Conservation (phyloP, 345 rosid species). For the Ceriops decandra region DNA sequence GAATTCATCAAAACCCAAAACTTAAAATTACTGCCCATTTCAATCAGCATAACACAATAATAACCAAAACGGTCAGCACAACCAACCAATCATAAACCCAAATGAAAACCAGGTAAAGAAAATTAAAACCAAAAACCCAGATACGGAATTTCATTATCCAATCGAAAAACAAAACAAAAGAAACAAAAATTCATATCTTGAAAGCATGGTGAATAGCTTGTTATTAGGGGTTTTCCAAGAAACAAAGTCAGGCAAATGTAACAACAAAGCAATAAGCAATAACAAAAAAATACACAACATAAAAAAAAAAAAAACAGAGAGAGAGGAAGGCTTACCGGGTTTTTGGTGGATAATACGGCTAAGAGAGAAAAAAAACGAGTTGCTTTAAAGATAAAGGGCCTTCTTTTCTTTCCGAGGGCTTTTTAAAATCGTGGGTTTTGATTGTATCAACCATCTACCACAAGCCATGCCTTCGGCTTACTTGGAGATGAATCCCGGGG, state of each 20-base stretch:
- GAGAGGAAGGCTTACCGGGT: conserved; percentile 20
- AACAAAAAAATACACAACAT: neutral
- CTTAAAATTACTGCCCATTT: too few species aligned
- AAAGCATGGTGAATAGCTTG: neutral
- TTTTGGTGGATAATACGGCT: neutral
- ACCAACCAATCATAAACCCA: conserved; percentile 4
- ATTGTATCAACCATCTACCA: neutral
- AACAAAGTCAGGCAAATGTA: conserved; percentile 4
- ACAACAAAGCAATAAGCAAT: neutral
- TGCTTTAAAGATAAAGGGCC: neutral
- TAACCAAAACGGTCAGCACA: conserved; percentile 8
- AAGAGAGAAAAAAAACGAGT: neutral
- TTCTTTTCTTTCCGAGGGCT: conserved; percentile 5
- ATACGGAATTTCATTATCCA: neutral
- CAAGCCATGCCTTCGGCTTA: neutral
- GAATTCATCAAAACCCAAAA: conserved; percentile 24
- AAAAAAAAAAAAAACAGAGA: too few species aligned
- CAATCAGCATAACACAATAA: conserved; percentile 6
- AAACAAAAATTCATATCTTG: neutral
- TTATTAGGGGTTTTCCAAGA: conserved; percentile 7
- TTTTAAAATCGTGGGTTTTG: neutral
- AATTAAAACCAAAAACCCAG: conserved; percentile 8
- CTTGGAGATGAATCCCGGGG: neutral
- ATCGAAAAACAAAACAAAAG: neutral
- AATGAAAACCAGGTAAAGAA: neutral